Evolutionary conservation across 441 rosid genomes (phyloP), one percentile per base, ranked within the genome.

Genomic region (Syzygium syzygioides): DNA sequence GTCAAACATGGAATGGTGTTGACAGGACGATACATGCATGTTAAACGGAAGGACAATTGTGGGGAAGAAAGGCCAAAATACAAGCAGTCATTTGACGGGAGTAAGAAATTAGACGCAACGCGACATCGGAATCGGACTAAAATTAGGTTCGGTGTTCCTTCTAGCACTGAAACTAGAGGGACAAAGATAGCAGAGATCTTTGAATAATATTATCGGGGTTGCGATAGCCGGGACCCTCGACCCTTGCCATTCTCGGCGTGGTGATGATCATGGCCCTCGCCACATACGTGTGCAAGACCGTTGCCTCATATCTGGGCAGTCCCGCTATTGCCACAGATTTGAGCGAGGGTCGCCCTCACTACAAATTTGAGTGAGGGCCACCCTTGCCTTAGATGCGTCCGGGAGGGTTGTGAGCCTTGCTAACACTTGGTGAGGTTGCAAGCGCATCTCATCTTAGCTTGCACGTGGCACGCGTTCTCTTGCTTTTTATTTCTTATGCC

Each of bases 311-410:
- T 9, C 25, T 66, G 79, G 41, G 18, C 1, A 0, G 25, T 66
- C 76, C 37, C 23, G 0, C 76, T 64, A 30, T 7, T 0, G 11
- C 0, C 0, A 9, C 23, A 17, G 12, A 66, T 66, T 0, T n/a
- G 71, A 62, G 71, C 19, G 71, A n/a, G 20, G 8, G 71, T 62
- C 3, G 71, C 20, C 37, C 19, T 62, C 1, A 0, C 37, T 2
- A 7, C 71, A 0, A 6, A 62, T 14, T 19, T 7, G 14, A n/a
- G 37, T 19, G 4, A 62, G 71, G n/a, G 32, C 32, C 0, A 7
- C 66, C 66, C 18, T 30, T 2, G 1, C 25, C 41, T 66, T 66
- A 66, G 25, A 32, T 2, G 1, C 4, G 37, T 32, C 9, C 10
- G 20, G 41, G 79, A 66, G 79, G 79, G 23, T 11, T 7, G 45